Percentiles rank a stretch among this genome's conserved stretches.
Conservation (phyloP, 345 rosid species). For the Citrus hindsii region DNA sequence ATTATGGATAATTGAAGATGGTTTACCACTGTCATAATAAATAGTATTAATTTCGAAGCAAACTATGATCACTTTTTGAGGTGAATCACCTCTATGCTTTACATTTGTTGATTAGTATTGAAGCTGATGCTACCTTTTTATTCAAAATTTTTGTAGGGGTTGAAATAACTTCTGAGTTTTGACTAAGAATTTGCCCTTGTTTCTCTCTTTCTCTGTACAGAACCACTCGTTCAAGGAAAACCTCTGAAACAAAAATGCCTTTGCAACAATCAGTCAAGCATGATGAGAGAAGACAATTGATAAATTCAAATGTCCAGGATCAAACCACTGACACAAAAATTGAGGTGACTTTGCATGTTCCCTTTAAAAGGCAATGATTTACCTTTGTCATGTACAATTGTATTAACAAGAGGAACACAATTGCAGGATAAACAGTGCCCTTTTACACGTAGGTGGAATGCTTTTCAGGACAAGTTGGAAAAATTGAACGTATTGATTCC, state of each 20-base stretch:
- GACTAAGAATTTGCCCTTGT: conserved; percentile 3
- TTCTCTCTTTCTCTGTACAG: conserved; percentile 27
- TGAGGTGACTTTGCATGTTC: conserved; percentile 29
- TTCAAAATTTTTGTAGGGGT: not conserved
- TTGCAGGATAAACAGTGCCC: conserved; percentile 52
- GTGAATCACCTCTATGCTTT: not conserved
- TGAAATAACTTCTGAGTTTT: not conserved
- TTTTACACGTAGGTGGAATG: conserved; percentile 29
- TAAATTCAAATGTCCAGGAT: conserved; percentile 15
- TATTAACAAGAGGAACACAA: conserved; percentile 1
- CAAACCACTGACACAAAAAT: conserved; percentile 18
- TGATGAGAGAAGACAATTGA: conserved; percentile 24
- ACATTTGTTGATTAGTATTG: not conserved
- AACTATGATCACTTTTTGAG: not conserved
- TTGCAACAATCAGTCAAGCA: conserved; percentile 27
- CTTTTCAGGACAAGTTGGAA: conserved; percentile 32
- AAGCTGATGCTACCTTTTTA: not conserved
- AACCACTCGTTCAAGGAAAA: conserved; percentile 35
- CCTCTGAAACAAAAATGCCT: conserved; percentile 18
- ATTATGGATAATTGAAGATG: not conserved
- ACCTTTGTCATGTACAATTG: not conserved
- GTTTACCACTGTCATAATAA: not conserved
- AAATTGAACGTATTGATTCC: conserved; percentile 46
- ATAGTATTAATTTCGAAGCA: not conserved
- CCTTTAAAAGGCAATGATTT: not conserved